Conservation (phyloP, 768 basidiomycete species). For the Auricularia heimuer region DNA sequence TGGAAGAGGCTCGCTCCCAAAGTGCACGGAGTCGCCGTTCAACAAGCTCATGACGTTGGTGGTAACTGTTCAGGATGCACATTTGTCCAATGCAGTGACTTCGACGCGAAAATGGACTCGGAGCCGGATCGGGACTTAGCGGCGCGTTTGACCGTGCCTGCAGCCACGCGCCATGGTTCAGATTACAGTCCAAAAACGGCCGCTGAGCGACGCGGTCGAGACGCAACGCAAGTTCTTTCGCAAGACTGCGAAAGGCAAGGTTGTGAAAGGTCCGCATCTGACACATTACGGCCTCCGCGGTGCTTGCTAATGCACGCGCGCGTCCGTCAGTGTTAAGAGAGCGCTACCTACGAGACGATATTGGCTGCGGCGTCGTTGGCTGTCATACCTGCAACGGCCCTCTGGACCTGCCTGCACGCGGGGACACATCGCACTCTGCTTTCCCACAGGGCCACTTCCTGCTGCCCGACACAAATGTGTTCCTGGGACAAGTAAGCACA, state of each 20-base stretch:
- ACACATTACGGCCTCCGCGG: background rate
- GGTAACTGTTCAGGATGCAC: too few relatives aligned
- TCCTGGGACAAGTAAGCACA: constrained; percentile 65
- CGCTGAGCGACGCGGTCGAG: constrained; percentile 56
- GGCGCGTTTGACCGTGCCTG: background rate
- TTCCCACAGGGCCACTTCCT: constrained; percentile 69
- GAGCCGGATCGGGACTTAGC: background rate
- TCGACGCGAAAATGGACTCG: background rate
- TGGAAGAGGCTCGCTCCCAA: background rate
- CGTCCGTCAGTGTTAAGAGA: constrained; percentile 66
- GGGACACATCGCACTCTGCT: constrained; percentile 44
- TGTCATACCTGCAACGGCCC: constrained; percentile 52
- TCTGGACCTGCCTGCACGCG: constrained; percentile 45
- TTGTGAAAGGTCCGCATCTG: constrained; percentile 66
- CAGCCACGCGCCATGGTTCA: constrained; percentile 29
- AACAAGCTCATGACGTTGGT: background rate
- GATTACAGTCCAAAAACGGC: constrained; percentile 67
- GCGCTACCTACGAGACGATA: constrained; percentile 86
- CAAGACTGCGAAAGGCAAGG: constrained; percentile 89
- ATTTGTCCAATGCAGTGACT: background rate
- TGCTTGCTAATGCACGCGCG: constrained; percentile 3
- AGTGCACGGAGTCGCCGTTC: background rate
- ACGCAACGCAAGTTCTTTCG: constrained; percentile 92
- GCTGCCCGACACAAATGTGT: constrained; percentile 91
- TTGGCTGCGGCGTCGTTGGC: constrained; percentile 69